Conservation (phyloP, 208 protist species). For the Acanthamoeba royreba region DNA sequence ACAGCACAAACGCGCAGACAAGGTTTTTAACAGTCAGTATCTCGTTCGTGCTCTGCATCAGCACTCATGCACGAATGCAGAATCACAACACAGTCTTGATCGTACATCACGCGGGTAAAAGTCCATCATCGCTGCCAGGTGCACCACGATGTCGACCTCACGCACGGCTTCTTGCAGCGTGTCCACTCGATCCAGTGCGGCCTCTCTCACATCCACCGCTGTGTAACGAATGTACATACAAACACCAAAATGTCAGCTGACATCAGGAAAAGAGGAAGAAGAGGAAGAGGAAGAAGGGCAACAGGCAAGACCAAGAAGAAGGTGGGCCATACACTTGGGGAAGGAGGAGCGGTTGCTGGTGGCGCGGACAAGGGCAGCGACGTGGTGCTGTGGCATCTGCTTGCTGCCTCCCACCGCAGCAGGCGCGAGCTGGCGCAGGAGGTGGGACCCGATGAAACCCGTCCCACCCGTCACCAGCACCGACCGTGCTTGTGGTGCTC, state of each 20-base stretch:
- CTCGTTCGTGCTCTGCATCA: no score
- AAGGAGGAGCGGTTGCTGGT: neutral
- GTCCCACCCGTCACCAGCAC: neutral
- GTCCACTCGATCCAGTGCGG: neutral
- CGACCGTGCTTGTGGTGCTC: no score
- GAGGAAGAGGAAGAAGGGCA: neutral
- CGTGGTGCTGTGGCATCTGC: neutral
- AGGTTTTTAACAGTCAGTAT: no score
- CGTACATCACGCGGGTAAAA: neutral
- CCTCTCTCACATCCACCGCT: neutral
- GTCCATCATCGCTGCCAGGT: conserved; percentile 38
- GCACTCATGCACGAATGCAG: no score
- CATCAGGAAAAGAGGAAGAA: neutral
- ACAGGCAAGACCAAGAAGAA: neutral
- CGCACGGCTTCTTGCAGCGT: neutral
- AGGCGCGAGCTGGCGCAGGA: no score
- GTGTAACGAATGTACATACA: neutral
- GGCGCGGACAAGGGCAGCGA: neutral
- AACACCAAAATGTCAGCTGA: neutral
- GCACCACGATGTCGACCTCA: neutral
- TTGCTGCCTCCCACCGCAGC: neutral
- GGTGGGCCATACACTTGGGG: neutral
- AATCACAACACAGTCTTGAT: neutral
- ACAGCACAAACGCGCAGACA: no score
- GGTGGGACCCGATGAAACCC: neutral